Evolutionary conservation across 2,329 filamentous ascomycete genomes (phyloP).

Genomic region (Claviceps sp.): DNA sequence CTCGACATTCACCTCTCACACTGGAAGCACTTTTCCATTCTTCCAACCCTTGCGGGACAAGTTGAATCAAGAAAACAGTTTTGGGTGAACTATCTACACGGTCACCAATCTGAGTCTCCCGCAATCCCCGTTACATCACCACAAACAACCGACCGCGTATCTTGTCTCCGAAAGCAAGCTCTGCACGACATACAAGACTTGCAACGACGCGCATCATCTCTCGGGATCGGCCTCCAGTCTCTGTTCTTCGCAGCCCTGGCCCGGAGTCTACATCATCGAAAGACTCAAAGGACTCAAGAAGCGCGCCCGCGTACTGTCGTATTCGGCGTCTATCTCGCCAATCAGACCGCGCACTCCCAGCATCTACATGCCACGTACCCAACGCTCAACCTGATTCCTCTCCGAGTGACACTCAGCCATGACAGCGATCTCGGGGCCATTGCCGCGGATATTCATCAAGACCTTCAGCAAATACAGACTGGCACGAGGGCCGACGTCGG

Average conservation of each 20-base stretch:
- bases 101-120: background rate
- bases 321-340: constrained; percentile 74
- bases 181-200: constrained; percentile 23
- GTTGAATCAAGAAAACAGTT: constrained; percentile 18
- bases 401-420: constrained; percentile 37
- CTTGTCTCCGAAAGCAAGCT: constrained; percentile 33
- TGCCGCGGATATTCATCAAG: constrained; percentile 51
- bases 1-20: constrained; percentile 6
- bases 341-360: constrained; percentile 44
- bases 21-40: constrained; percentile 16
- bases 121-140: background rate
- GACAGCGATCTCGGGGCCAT: constrained; percentile 27
- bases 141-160: constrained; percentile 9
- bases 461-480: constrained; percentile 48
- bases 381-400: constrained; percentile 66
- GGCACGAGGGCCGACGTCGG: constrained; percentile 41
- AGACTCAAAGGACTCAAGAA: constrained; percentile 15
- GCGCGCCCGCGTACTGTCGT: constrained; percentile 27
- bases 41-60: constrained; percentile 3
- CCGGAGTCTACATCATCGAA: constrained; percentile 24
- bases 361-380: constrained; percentile 40
- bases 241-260: constrained; percentile 64
- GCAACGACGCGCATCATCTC: constrained; percentile 23
- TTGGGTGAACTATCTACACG: constrained; percentile 28
- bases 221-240: constrained; percentile 56